Base-by-base conservation (phyloP, 495 filamentous ascomycete species). In the Cladorrhinum samala region DNA sequence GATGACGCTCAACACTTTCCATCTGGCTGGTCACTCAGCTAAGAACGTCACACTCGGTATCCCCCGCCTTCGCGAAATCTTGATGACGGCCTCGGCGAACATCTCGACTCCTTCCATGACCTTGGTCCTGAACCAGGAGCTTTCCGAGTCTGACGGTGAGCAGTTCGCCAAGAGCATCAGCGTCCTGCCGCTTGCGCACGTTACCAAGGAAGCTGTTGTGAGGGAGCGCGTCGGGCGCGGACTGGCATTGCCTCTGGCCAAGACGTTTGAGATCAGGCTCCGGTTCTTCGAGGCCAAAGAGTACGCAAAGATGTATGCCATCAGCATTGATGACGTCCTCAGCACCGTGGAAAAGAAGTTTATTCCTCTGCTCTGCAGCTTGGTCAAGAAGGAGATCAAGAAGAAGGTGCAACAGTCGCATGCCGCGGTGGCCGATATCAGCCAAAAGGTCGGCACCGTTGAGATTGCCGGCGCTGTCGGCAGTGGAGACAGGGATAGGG, bases 1-100 rank as follows among this genome's bases (percentile, higher is more conserved):
- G 69, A 97, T 99, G 94, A 99, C 93, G n/a, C 72, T 98, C 47
- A 98, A 98, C 66, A 98, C 93, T 21, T 98, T 98, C 83, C 93
- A 99, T 80, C 89, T 99, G 79, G 93, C 93, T 63, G 93, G 93
- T 66, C 94, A 97, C 77, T 87, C 91, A 19, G 85, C 94, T 17
- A 96, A 95, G 80, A 99, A 99, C 78, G 93, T 99, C 62, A 99
- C 93, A 3, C 80, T 97, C 19, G 93, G 93, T 87, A 96, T 99
- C 66, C 93, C 93, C 45, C 88, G 93, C 67, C 79, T 99, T 20
- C 80, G 93, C 68, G 93, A 99, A 83, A 96, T 99, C 67, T 83
- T 97, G 46, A 97, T 99, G 94, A 96, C 93, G 39, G 94, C 92
- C 40, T 94, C 88, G 64, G 77, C 81, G 46, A 77, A 81, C 27